Evolutionary conservation across 1,139 yeast genomes (phyloP).

Genomic region (Sugiyamaella xylanicola): DNA sequence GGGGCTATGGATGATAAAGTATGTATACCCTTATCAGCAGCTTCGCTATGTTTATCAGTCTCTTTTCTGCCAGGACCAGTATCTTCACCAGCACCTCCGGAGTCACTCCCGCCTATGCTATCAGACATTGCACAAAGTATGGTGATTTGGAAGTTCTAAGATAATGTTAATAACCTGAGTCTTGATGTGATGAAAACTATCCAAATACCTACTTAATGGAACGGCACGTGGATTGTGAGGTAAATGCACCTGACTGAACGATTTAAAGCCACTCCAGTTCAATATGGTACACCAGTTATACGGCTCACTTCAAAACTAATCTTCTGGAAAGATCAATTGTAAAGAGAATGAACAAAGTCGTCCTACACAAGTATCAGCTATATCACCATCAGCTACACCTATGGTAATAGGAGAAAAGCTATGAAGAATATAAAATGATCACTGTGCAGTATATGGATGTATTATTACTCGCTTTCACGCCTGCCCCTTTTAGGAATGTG

Average conservation of each 20-base stretch:
- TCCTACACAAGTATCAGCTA: not conserved
- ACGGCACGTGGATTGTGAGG: no score
- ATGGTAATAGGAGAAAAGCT: not conserved
- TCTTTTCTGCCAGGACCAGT: constrained; percentile 8
- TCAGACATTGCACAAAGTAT: constrained; percentile 23
- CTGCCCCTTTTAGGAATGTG: not conserved
- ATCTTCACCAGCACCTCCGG: constrained; percentile 3
- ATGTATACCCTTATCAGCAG: constrained; percentile 1
- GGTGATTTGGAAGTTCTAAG: not conserved
- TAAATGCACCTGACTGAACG: no score
- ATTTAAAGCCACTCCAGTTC: no score
- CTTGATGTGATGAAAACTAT: not conserved
- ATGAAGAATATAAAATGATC: not conserved
- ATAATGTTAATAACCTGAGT: not conserved
- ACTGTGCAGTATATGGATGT: not conserved
- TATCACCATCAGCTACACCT: not conserved
- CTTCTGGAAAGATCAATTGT: no score
- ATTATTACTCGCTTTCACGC: not conserved
- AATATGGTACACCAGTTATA: no score
- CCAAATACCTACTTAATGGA: not conserved
- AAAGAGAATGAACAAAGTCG: no score
- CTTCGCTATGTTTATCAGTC: no score
- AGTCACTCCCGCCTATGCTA: constrained; percentile 1
- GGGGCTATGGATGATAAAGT: not conserved
- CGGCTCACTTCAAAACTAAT: no score